Base-by-base conservation (phyloP, 2,329 filamentous ascomycete genomes). In the Coniochaeta sp. region DNA sequence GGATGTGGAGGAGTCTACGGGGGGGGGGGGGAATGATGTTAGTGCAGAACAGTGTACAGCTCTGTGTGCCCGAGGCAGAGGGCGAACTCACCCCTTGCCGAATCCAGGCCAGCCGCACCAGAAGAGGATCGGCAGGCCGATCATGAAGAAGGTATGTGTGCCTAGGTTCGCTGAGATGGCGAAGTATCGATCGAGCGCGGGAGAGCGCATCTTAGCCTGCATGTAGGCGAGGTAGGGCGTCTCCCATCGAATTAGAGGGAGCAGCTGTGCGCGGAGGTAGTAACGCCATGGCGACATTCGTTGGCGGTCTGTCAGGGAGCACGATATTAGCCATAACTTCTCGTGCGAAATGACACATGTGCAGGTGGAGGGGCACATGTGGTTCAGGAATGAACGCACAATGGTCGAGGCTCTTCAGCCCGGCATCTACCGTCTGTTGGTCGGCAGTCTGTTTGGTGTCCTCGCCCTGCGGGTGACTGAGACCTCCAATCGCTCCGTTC, bases 101-200 rank as follows among this genome's bases (percentile, higher is more conserved):
- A 96, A 84, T 64, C 83, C 87, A 50, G 89, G 87, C 75, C 93
- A 90, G 59, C 93, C 93, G 69, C 91, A 96, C 95, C 95, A 99
- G 78, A 98, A 98, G 67, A 96, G 83, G 65, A 98, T 91, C 6
- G 95, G 95, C 69, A 99, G 78, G 61, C 91, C 89, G 66, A 96
- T 83, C 93, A 98, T 98, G 80, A 97, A 99, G 79, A 97, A 98
- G 0, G 95, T 99, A 75, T 99, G 95, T 0, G 95, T 99, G 65
- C 95, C 91, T 59, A 98, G 84, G 74, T 98, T 99, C 64, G 95
- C 95, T 0, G 93, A 96, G 65, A 96, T 91, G 57, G 95, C 93
- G 75, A 99, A 99, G 79, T 97, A 99, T 63, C 91, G 91, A 75
- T 99, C 95, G 69, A 98, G 87, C 9, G 89, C 83, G 0, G 91